Conservation (phyloP, 2,329 filamentous ascomycete genomes). For the Elsinoe batatas region DNA sequence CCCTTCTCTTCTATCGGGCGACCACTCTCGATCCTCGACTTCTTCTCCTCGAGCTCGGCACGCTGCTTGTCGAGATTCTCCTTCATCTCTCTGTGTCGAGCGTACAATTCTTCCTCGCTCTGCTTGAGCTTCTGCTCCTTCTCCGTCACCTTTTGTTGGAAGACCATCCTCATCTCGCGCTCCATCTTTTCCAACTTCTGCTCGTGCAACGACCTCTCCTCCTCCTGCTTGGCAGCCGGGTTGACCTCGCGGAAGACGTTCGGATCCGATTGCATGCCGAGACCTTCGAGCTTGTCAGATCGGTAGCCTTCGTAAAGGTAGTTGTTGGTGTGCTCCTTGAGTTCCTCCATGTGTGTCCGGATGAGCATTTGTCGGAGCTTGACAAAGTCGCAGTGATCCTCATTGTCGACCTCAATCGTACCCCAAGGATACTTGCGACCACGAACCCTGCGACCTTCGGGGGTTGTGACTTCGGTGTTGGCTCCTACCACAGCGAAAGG, state of each 20-base stretch:
- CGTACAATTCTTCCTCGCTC: slow-evolving; percentile 97
- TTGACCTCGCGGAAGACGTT: slow-evolving; percentile 99
- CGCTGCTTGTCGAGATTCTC: slow-evolving; percentile 95
- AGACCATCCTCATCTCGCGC: slow-evolving; percentile 99
- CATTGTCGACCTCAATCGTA: slow-evolving; percentile 97
- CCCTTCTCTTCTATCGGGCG: slow-evolving; percentile 93
- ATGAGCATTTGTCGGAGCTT: slow-evolving; percentile 99
- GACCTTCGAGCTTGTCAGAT: slow-evolving; percentile 95
- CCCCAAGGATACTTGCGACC: slow-evolving; percentile 97
- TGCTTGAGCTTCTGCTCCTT: slow-evolving; percentile 99
- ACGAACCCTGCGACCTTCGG: slow-evolving; percentile 89
- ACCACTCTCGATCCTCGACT: slow-evolving; percentile 85
- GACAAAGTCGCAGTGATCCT: slow-evolving; percentile 99
- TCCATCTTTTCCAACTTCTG: slow-evolving; percentile 99
- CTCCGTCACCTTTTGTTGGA: slow-evolving; percentile 99
- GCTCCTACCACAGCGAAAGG: slow-evolving; percentile 97
- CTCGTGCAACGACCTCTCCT: slow-evolving; percentile 95
- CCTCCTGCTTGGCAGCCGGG: slow-evolving; percentile 98
- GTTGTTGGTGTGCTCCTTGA: slow-evolving; percentile 99
- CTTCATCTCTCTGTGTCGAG: slow-evolving; percentile 98
- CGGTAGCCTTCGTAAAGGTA: slow-evolving; percentile 98
- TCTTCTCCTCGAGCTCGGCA: slow-evolving; percentile 96
- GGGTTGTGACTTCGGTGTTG: slow-evolving; percentile 82
- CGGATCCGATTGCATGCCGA: slow-evolving; percentile 97
- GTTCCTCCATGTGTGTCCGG: slow-evolving; percentile 99